Evolutionary conservation across 306 rosid species (phyloP), one percentile per base, ranked within the genome.

Genomic region (Castanea mollissima): DNA sequence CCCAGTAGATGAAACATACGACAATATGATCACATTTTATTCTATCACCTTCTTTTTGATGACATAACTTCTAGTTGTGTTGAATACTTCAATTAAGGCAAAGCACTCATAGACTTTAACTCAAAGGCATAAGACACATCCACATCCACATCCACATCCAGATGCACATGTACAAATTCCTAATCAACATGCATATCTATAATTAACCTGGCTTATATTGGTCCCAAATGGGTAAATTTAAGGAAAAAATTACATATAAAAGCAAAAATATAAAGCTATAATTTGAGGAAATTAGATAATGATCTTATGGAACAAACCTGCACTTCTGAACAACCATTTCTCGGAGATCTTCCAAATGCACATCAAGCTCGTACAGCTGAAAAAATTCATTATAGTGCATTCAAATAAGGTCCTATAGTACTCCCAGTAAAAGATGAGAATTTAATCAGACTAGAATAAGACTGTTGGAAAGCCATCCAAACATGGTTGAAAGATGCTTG

Each of bases 241-340:
- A 0, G 54, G 54, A 49, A 12, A 49, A 3, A 49, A 10, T 49
- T 10, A 11, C 4, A 49, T 12, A 49, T 49, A 49, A 12, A 49
- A 49, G 16, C 54, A 10, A 49, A 49, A 31, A 25, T 55, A 21
- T 16, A 49, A 59, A 49, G 55, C 77, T n/a, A 63, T 34, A 25
- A 57, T 57, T 57, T 69, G 29, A 6, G 20, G 71, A 4, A 4
- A 35, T 68, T 68, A 34, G 52, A 68, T n/a, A 68, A 34, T 64
- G 51, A 58, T 73, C 78, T 23, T 31, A 69, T 70, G 74, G 74
- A 80, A 56, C 90, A 67, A 71, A 94, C 97, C 97, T 94, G 97
- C 94, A 94, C 76, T 87, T 87, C 76, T 78, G 89, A 73, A 93
- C 92, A 79, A 88, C 97, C 85, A 85, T 86, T 78, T 94, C 94